These are phyloP conservation scores for Heteromeles arbutifolia DNA, from an alignment of 306 rosid species.

Conservation along the genomic window DNA sequence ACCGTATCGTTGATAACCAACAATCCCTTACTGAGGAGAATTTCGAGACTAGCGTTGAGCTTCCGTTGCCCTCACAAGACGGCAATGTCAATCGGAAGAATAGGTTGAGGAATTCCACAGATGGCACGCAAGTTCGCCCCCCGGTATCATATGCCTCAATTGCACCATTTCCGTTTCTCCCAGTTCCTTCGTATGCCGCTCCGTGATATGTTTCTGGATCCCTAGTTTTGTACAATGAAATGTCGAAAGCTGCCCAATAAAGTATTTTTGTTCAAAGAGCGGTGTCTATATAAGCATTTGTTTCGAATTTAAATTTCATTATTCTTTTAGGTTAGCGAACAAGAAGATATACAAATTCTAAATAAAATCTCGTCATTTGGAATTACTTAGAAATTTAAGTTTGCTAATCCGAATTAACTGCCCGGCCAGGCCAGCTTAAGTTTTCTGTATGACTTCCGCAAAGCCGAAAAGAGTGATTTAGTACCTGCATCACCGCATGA, in stretches of 20 bases:
- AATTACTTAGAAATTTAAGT: too few relatives aligned
- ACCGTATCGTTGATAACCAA: conserved; percentile 49
- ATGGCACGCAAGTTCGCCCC: conserved; percentile 30
- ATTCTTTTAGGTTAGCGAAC: too few relatives aligned
- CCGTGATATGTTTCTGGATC: conserved; percentile 25
- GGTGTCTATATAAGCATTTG: neutral
- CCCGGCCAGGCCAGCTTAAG: too few relatives aligned
- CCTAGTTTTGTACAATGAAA: neutral
- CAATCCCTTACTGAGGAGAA: conserved; percentile 31
- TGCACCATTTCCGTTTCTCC: conserved; percentile 90
- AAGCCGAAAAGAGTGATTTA: too few relatives aligned
- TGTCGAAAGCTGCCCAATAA: neutral
- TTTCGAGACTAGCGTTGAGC: conserved; percentile 17
- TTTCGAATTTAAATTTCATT: too few relatives aligned
- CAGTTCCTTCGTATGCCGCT: conserved; percentile 56
- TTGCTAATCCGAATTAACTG: too few relatives aligned
- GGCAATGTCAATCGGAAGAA: conserved; percentile 14
- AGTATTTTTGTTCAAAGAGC: neutral
- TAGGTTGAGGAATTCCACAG: conserved; percentile 11
- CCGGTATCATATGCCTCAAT: conserved; percentile 82
- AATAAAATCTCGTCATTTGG: too few relatives aligned
- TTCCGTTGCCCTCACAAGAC: conserved; percentile 20
- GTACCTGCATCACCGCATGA: too few relatives aligned
- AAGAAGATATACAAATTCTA: too few relatives aligned
- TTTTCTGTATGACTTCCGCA: too few relatives aligned